phyloP scores from a whole-genome alignment of 2,329 filamentous ascomycete genomes.

The Helminthosporium solani region DNA sequence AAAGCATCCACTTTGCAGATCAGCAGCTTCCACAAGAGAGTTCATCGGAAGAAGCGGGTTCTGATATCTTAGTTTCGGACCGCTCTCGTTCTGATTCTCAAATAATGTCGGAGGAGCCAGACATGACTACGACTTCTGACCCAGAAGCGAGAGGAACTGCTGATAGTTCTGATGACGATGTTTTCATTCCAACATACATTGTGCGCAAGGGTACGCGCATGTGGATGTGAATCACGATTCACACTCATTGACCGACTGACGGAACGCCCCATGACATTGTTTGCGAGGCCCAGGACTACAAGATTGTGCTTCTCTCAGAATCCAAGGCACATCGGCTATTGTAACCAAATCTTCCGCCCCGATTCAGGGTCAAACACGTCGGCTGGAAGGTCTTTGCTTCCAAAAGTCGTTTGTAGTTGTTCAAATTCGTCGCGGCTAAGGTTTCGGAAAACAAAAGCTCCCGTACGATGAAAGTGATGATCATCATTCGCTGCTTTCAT shows the following conservation, averaged over 20 bases:
- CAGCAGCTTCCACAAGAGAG: not conserved
- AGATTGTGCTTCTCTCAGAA: too few relatives aligned
- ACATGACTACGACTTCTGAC: constrained; percentile 2
- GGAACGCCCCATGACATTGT: too few relatives aligned
- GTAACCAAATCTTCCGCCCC: constrained; percentile 18
- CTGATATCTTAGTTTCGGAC: not conserved
- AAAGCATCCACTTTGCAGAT: constrained; percentile 8
- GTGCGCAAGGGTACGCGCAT: constrained; percentile 1
- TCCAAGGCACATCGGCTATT: too few relatives aligned
- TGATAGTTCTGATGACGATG: not conserved
- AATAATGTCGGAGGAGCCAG: constrained; percentile 8
- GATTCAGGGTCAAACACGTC: constrained; percentile 1
- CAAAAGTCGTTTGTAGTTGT: constrained; percentile 8
- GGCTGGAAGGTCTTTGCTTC: not conserved
- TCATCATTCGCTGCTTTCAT: constrained; percentile 7
- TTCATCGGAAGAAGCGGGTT: not conserved
- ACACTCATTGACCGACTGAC: too few relatives aligned
- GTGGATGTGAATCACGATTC: not conserved
- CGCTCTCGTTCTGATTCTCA: constrained; percentile 8
- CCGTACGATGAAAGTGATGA: constrained; percentile 16
- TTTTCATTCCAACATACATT: not conserved
- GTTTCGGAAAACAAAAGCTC: constrained; percentile 17
- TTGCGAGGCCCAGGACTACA: too few relatives aligned
- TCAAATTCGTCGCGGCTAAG: constrained; percentile 3
- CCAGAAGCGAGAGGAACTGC: not conserved